phyloP scores from a whole-genome alignment of 2,329 filamentous ascomycete species.

The Penicillium sp. region DNA sequence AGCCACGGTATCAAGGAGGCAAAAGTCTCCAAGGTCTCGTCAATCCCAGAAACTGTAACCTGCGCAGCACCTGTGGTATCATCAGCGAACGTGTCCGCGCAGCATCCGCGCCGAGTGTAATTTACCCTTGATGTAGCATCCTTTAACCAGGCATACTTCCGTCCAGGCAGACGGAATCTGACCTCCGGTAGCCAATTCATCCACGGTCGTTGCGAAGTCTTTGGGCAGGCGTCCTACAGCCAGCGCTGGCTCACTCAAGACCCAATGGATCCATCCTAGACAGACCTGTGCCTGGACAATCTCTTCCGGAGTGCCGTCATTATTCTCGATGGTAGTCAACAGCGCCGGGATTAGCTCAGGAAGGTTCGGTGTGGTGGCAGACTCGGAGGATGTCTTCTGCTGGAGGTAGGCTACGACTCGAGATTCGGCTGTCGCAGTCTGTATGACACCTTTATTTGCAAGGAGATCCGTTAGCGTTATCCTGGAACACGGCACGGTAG shows the following conservation, averaged over 20 bases:
- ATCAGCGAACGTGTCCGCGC: constrained; percentile 18
- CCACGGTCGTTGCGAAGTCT: constrained; percentile 61
- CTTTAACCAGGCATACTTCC: constrained; percentile 77
- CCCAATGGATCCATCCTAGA: constrained; percentile 83
- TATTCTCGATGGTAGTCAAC: constrained; percentile 60
- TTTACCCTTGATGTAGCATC: constrained; percentile 74
- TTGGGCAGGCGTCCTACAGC: constrained; percentile 66
- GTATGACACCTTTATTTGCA: constrained; percentile 62
- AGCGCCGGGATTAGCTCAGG: constrained; percentile 46
- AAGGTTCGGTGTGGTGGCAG: constrained; percentile 46
- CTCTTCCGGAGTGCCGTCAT: constrained; percentile 58
- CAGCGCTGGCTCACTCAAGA: constrained; percentile 67
- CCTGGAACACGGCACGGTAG: constrained; percentile 15
- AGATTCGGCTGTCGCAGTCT: constrained; percentile 71
- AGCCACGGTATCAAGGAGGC: constrained; percentile 68
- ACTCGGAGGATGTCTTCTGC: constrained; percentile 35
- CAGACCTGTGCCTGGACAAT: constrained; percentile 79
- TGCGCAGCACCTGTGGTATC: constrained; percentile 49
- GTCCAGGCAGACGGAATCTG: constrained; percentile 71
- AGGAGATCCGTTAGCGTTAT: constrained; percentile 25
- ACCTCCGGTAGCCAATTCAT: constrained; percentile 57
- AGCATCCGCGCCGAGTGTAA: constrained; percentile 11
- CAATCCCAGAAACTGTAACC: constrained; percentile 44
- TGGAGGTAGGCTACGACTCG: constrained; percentile 62
- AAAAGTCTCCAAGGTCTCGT: constrained; percentile 70